A percentile compares a stretch with the other conserved stretches of the same genome.
These are phyloP conservation scores for Blumeria hordei DNA, from an alignment of 2,329 filamentous ascomycete species.

Conservation along the genomic window DNA sequence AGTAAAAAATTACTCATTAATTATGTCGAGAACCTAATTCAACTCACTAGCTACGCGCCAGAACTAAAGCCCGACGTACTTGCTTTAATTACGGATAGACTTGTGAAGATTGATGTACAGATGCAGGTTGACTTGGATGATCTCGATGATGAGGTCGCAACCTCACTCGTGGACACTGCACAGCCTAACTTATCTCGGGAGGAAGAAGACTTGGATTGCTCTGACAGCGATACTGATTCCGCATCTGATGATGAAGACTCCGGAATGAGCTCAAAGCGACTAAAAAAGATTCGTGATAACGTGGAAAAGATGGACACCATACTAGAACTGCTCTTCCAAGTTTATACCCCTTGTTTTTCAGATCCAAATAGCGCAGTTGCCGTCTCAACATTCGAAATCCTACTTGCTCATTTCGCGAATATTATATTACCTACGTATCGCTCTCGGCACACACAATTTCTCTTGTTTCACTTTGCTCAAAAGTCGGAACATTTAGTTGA, in stretches of 20 bases:
- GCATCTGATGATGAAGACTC: slow-evolving; percentile 48
- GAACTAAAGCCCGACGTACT: slow-evolving; percentile 60
- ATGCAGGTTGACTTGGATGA: slow-evolving; percentile 88
- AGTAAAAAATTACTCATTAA: slow-evolving; percentile 55
- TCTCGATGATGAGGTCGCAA: slow-evolving; percentile 65
- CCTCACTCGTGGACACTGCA: slow-evolving; percentile 36
- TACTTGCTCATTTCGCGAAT: slow-evolving; percentile 66
- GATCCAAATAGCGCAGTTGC: slow-evolving; percentile 44
- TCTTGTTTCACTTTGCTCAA: slow-evolving; percentile 89
- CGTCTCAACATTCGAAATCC: slow-evolving; percentile 48
- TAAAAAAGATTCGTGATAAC: slow-evolving; percentile 53
- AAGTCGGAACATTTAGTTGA: slow-evolving; percentile 54
- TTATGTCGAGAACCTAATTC: slow-evolving; percentile 71
- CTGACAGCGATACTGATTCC: slow-evolving; percentile 44
- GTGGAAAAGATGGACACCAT: slow-evolving; percentile 81
- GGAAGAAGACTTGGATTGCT: slow-evolving; percentile 21
- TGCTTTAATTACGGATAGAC: slow-evolving; percentile 57
- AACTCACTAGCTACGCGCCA: slow-evolving; percentile 52
- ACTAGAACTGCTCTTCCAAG: slow-evolving; percentile 65
- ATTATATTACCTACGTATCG: slow-evolving; percentile 80
- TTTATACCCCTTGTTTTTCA: slow-evolving; percentile 52
- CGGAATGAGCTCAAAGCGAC: slow-evolving; percentile 34
- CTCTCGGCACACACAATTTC: slow-evolving; percentile 81
- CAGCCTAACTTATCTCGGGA: slow-evolving; percentile 23
- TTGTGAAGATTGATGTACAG: slow-evolving; percentile 87